Evolutionary conservation across 202 grass and related monocot genomes (phyloP).

Genomic region (Bolboschoenoplectus hybrid): DNA sequence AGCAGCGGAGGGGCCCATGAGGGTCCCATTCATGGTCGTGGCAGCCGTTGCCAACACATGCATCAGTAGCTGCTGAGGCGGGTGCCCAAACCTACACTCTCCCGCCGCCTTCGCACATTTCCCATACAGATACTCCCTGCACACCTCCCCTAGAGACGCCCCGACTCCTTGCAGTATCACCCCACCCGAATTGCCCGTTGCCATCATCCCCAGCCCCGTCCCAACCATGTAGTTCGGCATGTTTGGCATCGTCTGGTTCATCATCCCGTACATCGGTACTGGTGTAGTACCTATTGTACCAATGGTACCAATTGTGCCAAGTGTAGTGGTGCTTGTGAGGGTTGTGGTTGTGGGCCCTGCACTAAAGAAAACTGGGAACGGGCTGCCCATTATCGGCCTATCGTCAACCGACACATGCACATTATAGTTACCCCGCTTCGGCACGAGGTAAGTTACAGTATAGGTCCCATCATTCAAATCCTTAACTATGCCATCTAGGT

Average conservation of each 20-base stretch:
- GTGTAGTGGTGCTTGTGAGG: conserved; percentile 19
- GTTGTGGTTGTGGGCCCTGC: conserved; percentile 31
- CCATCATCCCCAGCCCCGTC: conserved; percentile 57
- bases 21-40: conserved; percentile 58
- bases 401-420: conserved; percentile 73
- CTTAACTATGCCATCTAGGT: conserved; percentile 72
- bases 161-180: conserved; percentile 80
- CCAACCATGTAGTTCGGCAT: conserved; percentile 96
- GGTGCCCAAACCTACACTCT: conserved; percentile 73
- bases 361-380: conserved; percentile 97
- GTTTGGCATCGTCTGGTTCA: conserved; percentile 99
- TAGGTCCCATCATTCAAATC: conserved; percentile 84
- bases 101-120: conserved; percentile 55
- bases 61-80: conserved; percentile 81
- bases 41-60: conserved; percentile 70
- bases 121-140: conserved; percentile 72
- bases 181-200: conserved; percentile 55
- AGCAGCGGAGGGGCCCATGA: conserved; percentile 87
- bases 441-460: conserved; percentile 70
- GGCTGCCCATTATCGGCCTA: conserved; percentile 75
- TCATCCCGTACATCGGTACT: conserved; percentile 68
- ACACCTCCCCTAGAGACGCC: conserved; percentile 81
- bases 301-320: conserved; percentile 34
- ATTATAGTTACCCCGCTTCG: conserved; percentile 92
- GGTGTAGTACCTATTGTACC: conserved; percentile 13